These are phyloP conservation scores for Limtongia smithiae DNA, from an alignment of 805 yeast genomes.

Conservation along the genomic window DNA sequence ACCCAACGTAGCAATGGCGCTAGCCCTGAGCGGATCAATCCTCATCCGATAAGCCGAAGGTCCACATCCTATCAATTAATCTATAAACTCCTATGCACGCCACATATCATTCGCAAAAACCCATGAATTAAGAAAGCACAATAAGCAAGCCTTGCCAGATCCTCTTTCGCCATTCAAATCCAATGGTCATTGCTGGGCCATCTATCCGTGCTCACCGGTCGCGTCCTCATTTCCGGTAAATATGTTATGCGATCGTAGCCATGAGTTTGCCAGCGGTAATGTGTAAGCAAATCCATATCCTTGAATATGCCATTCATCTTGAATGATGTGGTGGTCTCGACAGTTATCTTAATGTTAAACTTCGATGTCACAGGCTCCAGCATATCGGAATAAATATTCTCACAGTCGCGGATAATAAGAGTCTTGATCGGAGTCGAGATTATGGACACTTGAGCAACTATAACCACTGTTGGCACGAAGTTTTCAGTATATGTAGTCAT, in stretches of 20 bases:
- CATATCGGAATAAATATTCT: slow-evolving; percentile 9
- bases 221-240: slow-evolving; percentile 9
- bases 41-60: too few relatives aligned
- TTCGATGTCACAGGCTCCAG: slow-evolving; percentile 4
- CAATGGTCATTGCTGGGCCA: slow-evolving; percentile 19
- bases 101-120: too few relatives aligned
- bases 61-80: too few relatives aligned
- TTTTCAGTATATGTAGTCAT: background rate
- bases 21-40: too few relatives aligned
- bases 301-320: slow-evolving; percentile 9
- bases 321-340: slow-evolving; percentile 13
- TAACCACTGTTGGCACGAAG: slow-evolving; percentile 8
- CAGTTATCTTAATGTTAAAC: slow-evolving; percentile 4
- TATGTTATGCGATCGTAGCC: slow-evolving; percentile 15
- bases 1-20: too few relatives aligned
- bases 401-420: slow-evolving; percentile 12
- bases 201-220: background rate
- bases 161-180: slow-evolving; percentile 4
- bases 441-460: background rate
- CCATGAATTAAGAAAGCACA: background rate
- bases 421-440: background rate
- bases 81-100: too few relatives aligned
- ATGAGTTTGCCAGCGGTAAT: slow-evolving; percentile 15
- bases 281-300: slow-evolving; percentile 10
- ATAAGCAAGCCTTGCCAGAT: background rate